Evolutionary conservation across 352 stramenopile species (phyloP).

Genomic region (Phytophthora fragariaefolia): DNA sequence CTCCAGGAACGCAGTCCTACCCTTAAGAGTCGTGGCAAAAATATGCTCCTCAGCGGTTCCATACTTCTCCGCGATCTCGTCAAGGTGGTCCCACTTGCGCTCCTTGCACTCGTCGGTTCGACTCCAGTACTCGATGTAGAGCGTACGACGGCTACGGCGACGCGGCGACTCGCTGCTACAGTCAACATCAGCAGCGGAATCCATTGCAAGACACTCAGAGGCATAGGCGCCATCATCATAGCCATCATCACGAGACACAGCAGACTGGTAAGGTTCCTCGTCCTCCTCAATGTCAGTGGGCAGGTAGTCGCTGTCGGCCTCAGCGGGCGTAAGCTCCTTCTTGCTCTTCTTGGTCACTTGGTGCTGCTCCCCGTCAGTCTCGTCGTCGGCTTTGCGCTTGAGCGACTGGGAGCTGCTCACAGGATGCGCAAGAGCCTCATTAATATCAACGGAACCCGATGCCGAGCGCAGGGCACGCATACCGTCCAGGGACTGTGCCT

Average conservation of each 20-base stretch:
- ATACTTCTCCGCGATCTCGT: conserved; percentile 83
- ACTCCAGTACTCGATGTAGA: conserved; percentile 91
- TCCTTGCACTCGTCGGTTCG: conserved; percentile 89
- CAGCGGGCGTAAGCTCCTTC: conserved; percentile 29
- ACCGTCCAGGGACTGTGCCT: conserved; percentile 43
- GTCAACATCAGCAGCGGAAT: conserved; percentile 62
- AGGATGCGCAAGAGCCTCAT: conserved; percentile 72
- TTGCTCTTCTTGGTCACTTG: conserved; percentile 42
- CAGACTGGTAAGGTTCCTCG: conserved; percentile 24
- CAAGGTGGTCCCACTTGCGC: conserved; percentile 89
- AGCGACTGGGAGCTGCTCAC: conserved; percentile 64
- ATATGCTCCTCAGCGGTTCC: conserved; percentile 84
- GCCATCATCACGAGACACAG: conserved; percentile 29
- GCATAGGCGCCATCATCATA: conserved; percentile 24
- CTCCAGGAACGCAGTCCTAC: conserved; percentile 84
- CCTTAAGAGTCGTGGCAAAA: conserved; percentile 79
- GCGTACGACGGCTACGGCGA: conserved; percentile 63
- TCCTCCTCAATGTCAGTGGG: conserved; percentile 44
- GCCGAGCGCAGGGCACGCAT: conserved; percentile 38
- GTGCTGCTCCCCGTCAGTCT: conserved; percentile 35
- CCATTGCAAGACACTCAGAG: conserved; percentile 37
- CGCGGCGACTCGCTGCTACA: conserved; percentile 46
- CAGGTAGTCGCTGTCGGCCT: conserved; percentile 51
- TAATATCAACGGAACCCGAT: conserved; percentile 70
- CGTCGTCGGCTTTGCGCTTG: conserved; percentile 64